Percentiles rank a stretch among this genome's conserved stretches.
phyloP scores from a whole-genome alignment of 1,139 yeast genomes.

The Torulaspora globosa region DNA sequence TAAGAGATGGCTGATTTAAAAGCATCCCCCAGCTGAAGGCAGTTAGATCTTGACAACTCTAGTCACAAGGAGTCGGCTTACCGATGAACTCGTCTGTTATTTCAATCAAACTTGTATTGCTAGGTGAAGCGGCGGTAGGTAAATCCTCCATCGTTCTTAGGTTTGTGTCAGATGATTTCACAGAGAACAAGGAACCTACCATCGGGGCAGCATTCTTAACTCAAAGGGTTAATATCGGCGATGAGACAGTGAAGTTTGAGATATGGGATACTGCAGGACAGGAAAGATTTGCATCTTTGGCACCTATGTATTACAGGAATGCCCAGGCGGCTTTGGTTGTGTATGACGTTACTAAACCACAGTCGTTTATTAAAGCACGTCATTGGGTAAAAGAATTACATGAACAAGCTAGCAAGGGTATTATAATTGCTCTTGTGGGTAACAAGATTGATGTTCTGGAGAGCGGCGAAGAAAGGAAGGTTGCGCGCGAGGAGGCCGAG shows the following conservation, averaged over 20 bases:
- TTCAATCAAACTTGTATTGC: conserved; percentile 79
- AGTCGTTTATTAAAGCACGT: conserved; percentile 96
- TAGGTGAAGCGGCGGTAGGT: conserved; percentile 98
- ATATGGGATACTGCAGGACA: conserved; percentile 99
- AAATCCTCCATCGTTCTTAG: conserved; percentile 89
- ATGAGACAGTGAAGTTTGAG: conserved; percentile 87
- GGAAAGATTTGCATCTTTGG: conserved; percentile 92
- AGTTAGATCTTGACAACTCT: not conserved
- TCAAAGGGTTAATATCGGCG: conserved; percentile 88
- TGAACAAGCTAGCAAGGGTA: conserved; percentile 89
- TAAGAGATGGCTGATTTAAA: conserved; percentile 6
- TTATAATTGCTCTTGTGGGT: conserved; percentile 89
- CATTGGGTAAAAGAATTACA: conserved; percentile 98
- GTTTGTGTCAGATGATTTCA: conserved; percentile 92
- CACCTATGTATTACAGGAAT: conserved; percentile 96
- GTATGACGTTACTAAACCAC: conserved; percentile 93
- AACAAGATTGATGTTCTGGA: conserved; percentile 76
- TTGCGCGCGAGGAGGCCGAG: conserved; percentile 83
- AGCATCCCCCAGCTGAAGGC: not conserved
- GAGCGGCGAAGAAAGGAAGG: conserved; percentile 57
- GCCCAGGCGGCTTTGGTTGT: conserved; percentile 99
- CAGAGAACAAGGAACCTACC: conserved; percentile 95
- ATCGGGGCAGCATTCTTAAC: conserved; percentile 97
- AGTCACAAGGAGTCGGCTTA: not conserved
- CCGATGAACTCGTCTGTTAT: conserved; percentile 43